Evolutionary conservation across 176 grass and related monocot genomes (phyloP).

Genomic region (Triticum monococcum): DNA sequence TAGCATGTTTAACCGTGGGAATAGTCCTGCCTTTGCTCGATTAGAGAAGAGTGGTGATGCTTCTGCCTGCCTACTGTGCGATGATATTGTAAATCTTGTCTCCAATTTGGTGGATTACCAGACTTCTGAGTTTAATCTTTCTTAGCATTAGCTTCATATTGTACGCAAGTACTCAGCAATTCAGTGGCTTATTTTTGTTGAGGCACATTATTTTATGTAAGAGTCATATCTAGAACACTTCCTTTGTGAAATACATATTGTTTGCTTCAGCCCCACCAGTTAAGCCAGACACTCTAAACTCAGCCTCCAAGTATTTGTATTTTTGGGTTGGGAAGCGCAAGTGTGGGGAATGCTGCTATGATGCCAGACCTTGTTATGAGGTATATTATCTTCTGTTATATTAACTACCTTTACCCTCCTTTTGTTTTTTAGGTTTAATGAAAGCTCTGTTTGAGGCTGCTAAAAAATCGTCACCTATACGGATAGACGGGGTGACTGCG

Average conservation of each 20-base stretch:
- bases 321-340: not conserved
- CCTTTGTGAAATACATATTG: not conserved
- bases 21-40: not conserved
- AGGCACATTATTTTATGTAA: not conserved
- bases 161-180: not conserved
- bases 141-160: not conserved
- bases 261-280: not conserved
- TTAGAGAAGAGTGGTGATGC: not conserved
- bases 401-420: not conserved
- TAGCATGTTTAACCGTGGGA: not conserved
- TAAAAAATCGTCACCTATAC: slow-evolving; percentile 55
- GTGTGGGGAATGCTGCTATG: not conserved
- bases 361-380: not conserved
- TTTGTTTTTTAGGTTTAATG: slow-evolving; percentile 54
- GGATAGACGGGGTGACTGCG: slow-evolving; percentile 60
- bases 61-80: not conserved
- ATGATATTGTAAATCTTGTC: not conserved
- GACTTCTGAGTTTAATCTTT: not conserved
- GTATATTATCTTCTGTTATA: slow-evolving; percentile 23
- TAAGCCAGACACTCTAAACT: not conserved
- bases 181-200: not conserved
- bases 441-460: slow-evolving; percentile 58
- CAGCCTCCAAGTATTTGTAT: not conserved
- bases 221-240: not conserved
- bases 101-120: not conserved